phyloP scores from a whole-genome alignment of 1,139 yeast species.

The Sugiyamaella pinicola region DNA sequence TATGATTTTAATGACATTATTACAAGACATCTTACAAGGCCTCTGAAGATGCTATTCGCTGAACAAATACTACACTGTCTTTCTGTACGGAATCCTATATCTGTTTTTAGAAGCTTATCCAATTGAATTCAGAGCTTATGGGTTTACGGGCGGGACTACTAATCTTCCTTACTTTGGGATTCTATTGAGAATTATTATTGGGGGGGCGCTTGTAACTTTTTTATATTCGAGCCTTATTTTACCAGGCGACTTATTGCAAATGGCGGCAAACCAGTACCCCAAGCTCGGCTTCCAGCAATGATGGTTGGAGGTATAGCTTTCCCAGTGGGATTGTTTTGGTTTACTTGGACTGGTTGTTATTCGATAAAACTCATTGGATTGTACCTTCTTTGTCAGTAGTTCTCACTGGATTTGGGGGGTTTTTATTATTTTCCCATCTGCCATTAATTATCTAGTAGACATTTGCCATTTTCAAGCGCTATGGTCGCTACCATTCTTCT shows the following conservation, averaged over 20 bases:
- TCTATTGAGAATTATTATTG: constrained; percentile 52
- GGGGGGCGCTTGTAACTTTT: constrained; percentile 15
- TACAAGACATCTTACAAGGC: constrained; percentile 70
- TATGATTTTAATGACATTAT: constrained; percentile 63
- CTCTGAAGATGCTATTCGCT: constrained; percentile 62
- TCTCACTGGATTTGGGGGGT: constrained; percentile 74
- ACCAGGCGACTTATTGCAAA: constrained; percentile 47
- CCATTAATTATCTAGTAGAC: constrained; percentile 76
- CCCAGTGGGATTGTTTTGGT: constrained; percentile 78
- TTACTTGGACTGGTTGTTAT: constrained; percentile 81
- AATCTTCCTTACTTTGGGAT: constrained; percentile 47
- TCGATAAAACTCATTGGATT: constrained; percentile 72
- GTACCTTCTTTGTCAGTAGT: constrained; percentile 75
- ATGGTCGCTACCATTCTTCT: constrained; percentile 82
- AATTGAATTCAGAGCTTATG: constrained; percentile 65
- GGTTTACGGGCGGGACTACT: constrained; percentile 57
- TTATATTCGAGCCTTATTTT: constrained; percentile 39
- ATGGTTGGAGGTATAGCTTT: constrained; percentile 65
- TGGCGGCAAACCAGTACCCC: constrained; percentile 70
- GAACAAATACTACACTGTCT: constrained; percentile 85
- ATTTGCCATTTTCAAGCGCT: constrained; percentile 76
- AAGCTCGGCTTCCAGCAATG: constrained; percentile 74
- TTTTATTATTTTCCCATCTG: constrained; percentile 70
- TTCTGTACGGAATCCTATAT: constrained; percentile 81
- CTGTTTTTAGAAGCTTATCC: constrained; percentile 80